A percentile compares a stretch with the other conserved stretches of the same genome.
phyloP scores from a whole-genome alignment of 1,139 yeast genomes.

The Sugiyamaella neomexicana region DNA sequence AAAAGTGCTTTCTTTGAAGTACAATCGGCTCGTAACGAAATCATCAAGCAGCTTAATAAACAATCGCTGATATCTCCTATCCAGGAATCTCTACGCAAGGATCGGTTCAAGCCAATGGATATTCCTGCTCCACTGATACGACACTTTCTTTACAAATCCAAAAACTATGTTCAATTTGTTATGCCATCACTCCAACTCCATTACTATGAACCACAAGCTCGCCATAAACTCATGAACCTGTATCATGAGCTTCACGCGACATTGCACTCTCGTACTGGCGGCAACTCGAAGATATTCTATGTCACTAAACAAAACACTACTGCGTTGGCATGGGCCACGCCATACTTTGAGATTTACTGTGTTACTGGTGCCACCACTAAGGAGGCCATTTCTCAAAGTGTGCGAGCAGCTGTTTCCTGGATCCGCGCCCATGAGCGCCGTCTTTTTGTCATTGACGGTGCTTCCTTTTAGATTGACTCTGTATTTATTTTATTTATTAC shows the following conservation, averaged over 20 bases:
- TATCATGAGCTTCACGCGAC: constrained; percentile 48
- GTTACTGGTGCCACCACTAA: constrained; percentile 53
- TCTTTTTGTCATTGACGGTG: constrained; percentile 63
- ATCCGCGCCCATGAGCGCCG: constrained; percentile 56
- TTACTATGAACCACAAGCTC: constrained; percentile 35
- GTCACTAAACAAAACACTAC: constrained; percentile 41
- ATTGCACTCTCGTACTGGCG: constrained; percentile 34
- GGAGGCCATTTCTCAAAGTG: constrained; percentile 52
- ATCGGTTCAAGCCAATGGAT: constrained; percentile 50
- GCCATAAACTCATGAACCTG: constrained; percentile 43
- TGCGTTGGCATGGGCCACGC: constrained; percentile 58
- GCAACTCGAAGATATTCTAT: constrained; percentile 36
- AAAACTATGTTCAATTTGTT: constrained; percentile 59
- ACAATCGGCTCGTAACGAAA: constrained; percentile 56
- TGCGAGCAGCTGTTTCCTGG: constrained; percentile 57
- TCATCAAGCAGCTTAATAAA: constrained; percentile 48
- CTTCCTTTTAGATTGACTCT: constrained; percentile 41
- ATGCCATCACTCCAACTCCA: constrained; percentile 44
- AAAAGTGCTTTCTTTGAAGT: constrained; percentile 78
- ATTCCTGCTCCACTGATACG: constrained; percentile 62
- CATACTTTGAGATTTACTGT: constrained; percentile 56
- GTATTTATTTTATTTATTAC: constrained; percentile 1
- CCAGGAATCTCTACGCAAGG: constrained; percentile 43
- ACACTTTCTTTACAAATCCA: constrained; percentile 80
- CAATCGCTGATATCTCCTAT: constrained; percentile 43